Conservation (phyloP, 129 eudicot species). For the carrot (Daucus carota) region DH1_v3.0 NC_030388.2:25320001-25320500, state of each 20-base stretch:
- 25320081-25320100: neutral
- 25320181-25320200: slow-evolving; percentile 16
- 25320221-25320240: neutral
- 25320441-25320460: neutral
- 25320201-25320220: slow-evolving; percentile 1
- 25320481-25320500: neutral
- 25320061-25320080: slow-evolving; percentile 29
- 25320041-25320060: neutral
- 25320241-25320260: neutral
- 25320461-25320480: neutral
- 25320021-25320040: neutral
- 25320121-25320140: neutral
- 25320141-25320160: neutral
- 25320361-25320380: neutral
- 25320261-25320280: neutral
- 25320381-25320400: slow-evolving; percentile 16
- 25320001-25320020: slow-evolving; percentile 27
- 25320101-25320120: slow-evolving; percentile 38
- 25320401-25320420: neutral
- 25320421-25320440: neutral
- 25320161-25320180: slow-evolving; percentile 31
- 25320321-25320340: slow-evolving; percentile 1
- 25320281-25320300: too few species aligned
- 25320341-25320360: neutral
- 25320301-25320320: slow-evolving; percentile 11